Conservation (phyloP, 1,284 basidiomycete genomes). For the Trichosporon sp. region DNA sequence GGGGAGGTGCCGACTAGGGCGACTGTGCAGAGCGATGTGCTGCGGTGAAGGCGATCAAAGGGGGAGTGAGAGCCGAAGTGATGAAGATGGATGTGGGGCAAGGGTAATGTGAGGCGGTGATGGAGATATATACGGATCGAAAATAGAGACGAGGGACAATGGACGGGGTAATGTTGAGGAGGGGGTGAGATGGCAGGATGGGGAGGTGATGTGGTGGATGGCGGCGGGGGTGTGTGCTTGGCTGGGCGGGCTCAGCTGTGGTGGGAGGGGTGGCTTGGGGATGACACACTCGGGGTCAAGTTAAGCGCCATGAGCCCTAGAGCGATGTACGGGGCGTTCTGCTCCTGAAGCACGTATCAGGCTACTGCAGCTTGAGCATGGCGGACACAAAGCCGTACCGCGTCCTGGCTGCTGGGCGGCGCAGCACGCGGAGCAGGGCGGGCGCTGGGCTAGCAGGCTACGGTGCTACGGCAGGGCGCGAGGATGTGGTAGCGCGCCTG, state of each 20-base stretch:
- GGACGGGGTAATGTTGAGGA: not conserved
- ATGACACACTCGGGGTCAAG: constrained; percentile 16
- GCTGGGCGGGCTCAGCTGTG: not conserved
- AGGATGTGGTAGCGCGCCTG: not conserved
- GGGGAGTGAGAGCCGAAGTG: not conserved
- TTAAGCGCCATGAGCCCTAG: not conserved
- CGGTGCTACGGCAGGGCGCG: not conserved
- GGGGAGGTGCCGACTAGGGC: not conserved
- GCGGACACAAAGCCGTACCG: not conserved
- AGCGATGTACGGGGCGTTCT: constrained; percentile 1
- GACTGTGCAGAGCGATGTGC: not conserved
- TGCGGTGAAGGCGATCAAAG: not conserved
- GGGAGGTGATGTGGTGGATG: not conserved
- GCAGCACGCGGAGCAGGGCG: not conserved
- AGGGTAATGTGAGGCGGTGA: not conserved
- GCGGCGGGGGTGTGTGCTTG: not conserved
- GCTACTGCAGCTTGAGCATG: not conserved
- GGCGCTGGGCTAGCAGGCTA: too few relatives aligned
- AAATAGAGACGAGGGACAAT: not conserved
- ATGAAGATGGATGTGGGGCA: not conserved
- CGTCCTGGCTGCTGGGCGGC: not conserved
- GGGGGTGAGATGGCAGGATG: not conserved
- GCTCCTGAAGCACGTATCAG: not conserved
- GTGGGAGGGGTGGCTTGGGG: not conserved
- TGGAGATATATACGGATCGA: not conserved